Evolutionary conservation across 306 rosid genomes (phyloP).

Genomic region (Dryas alaskensis): DNA sequence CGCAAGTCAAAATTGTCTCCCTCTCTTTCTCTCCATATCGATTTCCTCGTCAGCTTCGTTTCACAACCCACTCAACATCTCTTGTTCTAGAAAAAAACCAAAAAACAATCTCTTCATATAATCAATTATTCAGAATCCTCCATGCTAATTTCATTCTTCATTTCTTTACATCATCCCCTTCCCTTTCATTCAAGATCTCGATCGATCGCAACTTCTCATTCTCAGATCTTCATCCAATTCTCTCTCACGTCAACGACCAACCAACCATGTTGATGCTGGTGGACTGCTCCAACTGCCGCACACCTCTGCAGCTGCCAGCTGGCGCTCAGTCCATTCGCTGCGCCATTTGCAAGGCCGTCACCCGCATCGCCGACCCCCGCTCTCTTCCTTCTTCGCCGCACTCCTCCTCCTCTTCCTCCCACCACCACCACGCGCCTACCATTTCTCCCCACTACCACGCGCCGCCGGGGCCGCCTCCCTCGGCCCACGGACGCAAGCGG

Average conservation of each 20-base stretch:
- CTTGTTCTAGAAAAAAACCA: too few relatives aligned
- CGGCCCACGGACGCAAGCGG: slow-evolving; percentile 35
- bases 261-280: slow-evolving; percentile 28
- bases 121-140: neutral
- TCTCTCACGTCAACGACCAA: neutral
- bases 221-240: neutral
- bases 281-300: slow-evolving; percentile 43
- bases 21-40: neutral
- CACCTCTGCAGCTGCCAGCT: slow-evolving; percentile 40
- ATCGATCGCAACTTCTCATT: neutral
- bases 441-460: slow-evolving; percentile 23
- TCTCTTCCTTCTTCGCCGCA: neutral
- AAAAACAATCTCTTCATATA: too few relatives aligned
- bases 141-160: neutral
- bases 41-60: slow-evolving; percentile 16
- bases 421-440: neutral
- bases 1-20: neutral
- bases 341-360: slow-evolving; percentile 39
- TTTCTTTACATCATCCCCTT: neutral
- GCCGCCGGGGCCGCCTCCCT: slow-evolving; percentile 18
- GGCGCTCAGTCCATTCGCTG: slow-evolving; percentile 42
- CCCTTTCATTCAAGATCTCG: too few relatives aligned
- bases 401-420: neutral
- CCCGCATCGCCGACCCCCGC: slow-evolving; percentile 22
- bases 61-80: neutral